phyloP scores from a whole-genome alignment of 345 rosid genomes.

The Garcia nutans region DNA sequence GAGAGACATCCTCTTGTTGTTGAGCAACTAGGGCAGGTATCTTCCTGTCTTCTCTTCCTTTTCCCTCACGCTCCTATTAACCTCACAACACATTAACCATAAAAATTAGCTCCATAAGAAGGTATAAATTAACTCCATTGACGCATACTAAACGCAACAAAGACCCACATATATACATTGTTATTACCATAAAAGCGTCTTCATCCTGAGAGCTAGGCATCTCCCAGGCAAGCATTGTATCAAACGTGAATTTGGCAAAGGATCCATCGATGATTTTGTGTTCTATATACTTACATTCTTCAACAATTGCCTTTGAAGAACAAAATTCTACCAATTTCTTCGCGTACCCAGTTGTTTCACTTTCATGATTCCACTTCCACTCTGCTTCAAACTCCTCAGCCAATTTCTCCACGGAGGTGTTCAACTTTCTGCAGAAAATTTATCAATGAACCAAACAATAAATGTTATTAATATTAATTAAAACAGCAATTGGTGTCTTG shows the following conservation, averaged over 20 bases:
- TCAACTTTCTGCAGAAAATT: slow-evolving; percentile 50
- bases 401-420: slow-evolving; percentile 41
- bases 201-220: slow-evolving; percentile 51
- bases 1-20: slow-evolving; percentile 70
- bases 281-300: slow-evolving; percentile 46
- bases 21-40: slow-evolving; percentile 29
- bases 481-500: not conserved
- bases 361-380: slow-evolving; percentile 67
- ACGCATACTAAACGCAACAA: not conserved
- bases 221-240: slow-evolving; percentile 93
- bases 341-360: slow-evolving; percentile 36
- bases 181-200: slow-evolving; percentile 31
- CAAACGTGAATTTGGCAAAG: slow-evolving; percentile 64
- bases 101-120: not conserved
- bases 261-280: slow-evolving; percentile 66
- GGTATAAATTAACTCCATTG: too few species aligned
- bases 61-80: slow-evolving; percentile 58
- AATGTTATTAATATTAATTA: too few species aligned
- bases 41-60: slow-evolving; percentile 64
- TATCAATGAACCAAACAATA: not conserved
- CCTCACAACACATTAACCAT: not conserved
- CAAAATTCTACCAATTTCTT: slow-evolving; percentile 75
- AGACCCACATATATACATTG: not conserved
- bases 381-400: slow-evolving; percentile 62
- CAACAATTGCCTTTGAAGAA: slow-evolving; percentile 44